Evolutionary conservation across 2,329 filamentous ascomycete species (phyloP).

Genomic region (Claviceps quebecensis): DNA sequence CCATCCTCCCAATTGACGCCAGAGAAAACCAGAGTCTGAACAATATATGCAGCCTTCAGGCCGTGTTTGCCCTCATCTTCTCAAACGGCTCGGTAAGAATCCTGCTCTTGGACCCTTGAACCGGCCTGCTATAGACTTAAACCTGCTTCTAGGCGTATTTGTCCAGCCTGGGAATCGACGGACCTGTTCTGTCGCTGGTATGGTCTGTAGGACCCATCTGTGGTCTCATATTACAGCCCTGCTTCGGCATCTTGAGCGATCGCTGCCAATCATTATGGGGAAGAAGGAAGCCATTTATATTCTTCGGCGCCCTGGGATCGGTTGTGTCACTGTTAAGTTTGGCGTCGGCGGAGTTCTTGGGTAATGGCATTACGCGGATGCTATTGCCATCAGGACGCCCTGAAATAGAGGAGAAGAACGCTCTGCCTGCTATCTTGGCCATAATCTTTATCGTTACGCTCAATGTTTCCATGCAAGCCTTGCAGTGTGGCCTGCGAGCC

Average conservation of each 20-base stretch:
- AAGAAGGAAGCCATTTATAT: background rate
- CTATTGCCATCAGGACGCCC: background rate
- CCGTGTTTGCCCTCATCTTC: background rate
- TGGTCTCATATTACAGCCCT: background rate
- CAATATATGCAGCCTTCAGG: background rate
- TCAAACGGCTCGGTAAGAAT: background rate
- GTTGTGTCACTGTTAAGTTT: background rate
- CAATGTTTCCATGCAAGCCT: background rate
- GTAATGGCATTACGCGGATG: background rate
- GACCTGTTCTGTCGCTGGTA: background rate
- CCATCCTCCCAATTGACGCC: no score
- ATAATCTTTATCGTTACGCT: background rate
- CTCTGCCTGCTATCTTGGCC: background rate
- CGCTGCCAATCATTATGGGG: background rate
- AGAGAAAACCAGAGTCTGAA: no score
- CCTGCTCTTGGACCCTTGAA: background rate
- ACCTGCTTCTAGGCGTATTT: background rate
- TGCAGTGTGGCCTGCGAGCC: background rate
- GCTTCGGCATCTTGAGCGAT: background rate
- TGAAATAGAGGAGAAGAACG: background rate
- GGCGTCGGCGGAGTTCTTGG: background rate
- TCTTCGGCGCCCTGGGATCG: background rate
- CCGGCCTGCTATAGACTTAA: background rate
- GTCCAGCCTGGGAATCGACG: background rate
- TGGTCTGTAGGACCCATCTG: background rate